Evolutionary conservation across 805 yeast genomes (phyloP), one percentile per base, ranked within the genome.

Genomic region (Ogataea paradorogensis): DNA sequence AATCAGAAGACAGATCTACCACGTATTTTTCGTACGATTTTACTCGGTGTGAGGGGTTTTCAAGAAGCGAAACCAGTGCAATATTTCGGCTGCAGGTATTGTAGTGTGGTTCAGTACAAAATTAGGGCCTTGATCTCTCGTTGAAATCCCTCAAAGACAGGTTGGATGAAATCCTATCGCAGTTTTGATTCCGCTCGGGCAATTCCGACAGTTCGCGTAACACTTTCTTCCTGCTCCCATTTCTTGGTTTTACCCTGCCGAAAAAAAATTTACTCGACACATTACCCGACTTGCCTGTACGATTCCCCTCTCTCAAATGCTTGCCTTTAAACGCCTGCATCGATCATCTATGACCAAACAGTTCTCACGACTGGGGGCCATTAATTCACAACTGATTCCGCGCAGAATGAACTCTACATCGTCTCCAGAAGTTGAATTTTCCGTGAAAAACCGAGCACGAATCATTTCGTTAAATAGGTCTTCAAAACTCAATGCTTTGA

Each of bases 401-500:
- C 25, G 33, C 27, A 31, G 42, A 38, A 38, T 38, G 42, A 31
- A 22, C 24, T 38, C 42, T 5, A 21, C 48, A 4, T 30, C 41
- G 16, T 23, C 51, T 20, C 33, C 69, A 40, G 86, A 80, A 46
- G 93, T 85, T 15, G 69, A 80, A 42, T 85, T 85, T 63, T 58
- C 70, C 43, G 72, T 78, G 52, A 66, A 71, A 45, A 78, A 80
- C 52, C 75, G 80, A 34, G 80, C 93, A 9, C 77, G 96, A 47
- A 66, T 85, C 26, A 69, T 90, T 51, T 74, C 84, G 7, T 70
- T 91, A 49, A 87, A 91, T 69, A 76, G 98, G 45, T 82, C 90
- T 15, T 59, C 70, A 40, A 91, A 91, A 60, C 75, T 93, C 56
- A 93, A 91, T 66, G 91, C 98, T 5, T 70, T 91, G 51, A 84